A percentile compares a stretch with the other conserved stretches of the same genome.
Conservation (phyloP, 371 early-diverging fungal genomes). For the Zychaea mexicana region DNA sequence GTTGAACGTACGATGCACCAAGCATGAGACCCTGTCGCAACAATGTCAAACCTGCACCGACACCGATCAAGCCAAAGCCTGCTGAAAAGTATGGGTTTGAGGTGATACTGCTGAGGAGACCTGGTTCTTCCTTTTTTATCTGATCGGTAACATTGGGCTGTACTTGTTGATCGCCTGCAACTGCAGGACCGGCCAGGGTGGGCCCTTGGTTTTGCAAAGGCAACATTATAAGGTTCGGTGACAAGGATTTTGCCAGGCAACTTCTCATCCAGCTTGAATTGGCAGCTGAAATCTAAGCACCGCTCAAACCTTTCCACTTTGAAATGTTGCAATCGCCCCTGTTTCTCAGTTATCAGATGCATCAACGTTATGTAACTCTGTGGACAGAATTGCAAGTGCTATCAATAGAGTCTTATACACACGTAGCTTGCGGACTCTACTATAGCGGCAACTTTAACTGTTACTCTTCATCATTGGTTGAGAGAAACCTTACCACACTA, state of each 20-base stretch:
- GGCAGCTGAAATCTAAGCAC: too few relatives aligned
- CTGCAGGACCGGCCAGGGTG: slow-evolving; percentile 4
- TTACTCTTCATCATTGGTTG: too few relatives aligned
- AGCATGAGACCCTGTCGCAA: slow-evolving; percentile 73
- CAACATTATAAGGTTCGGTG: background rate
- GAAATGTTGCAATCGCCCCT: too few relatives aligned
- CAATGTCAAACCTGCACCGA: slow-evolving; percentile 84
- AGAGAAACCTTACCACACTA: too few relatives aligned
- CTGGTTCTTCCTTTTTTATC: background rate
- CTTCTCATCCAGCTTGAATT: too few relatives aligned
- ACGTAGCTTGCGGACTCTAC: too few relatives aligned
- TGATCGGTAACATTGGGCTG: background rate
- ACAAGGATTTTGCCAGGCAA: background rate
- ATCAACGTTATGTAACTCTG: too few relatives aligned
- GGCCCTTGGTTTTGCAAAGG: background rate
- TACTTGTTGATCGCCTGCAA: background rate
- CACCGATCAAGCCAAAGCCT: slow-evolving; percentile 92
- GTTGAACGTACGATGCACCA: slow-evolving; percentile 69
- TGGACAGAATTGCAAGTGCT: too few relatives aligned
- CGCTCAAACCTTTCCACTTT: too few relatives aligned
- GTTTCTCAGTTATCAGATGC: too few relatives aligned
- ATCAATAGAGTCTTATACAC: too few relatives aligned
- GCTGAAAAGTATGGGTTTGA: slow-evolving; percentile 94
- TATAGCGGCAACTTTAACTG: too few relatives aligned
- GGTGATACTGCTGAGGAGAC: slow-evolving; percentile 25